These are phyloP conservation scores for Pythium folliculosum DNA, from an alignment of 352 stramenopile genomes.

Conservation along the genomic window DNA sequence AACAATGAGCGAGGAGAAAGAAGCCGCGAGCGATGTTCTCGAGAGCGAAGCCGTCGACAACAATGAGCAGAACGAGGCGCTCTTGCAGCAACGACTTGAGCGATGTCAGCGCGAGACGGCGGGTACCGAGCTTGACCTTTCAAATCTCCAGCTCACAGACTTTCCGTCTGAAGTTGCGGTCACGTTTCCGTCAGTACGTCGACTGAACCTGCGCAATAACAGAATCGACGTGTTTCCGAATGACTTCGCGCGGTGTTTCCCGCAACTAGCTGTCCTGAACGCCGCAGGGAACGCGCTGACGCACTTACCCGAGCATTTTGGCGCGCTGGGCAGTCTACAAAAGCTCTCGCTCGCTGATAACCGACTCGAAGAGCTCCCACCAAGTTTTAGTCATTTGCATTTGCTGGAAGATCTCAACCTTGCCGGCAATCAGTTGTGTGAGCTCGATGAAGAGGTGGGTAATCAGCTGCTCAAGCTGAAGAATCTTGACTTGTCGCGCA, in stretches of 20 bases:
- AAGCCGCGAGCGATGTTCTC: background rate
- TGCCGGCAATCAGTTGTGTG: constrained; percentile 40
- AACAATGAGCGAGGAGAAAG: background rate
- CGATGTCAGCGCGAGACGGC: constrained; percentile 31
- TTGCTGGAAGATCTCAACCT: constrained; percentile 49
- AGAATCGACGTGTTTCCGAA: constrained; percentile 35
- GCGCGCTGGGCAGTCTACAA: constrained; percentile 39
- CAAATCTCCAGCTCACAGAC: constrained; percentile 37
- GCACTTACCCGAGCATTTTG: constrained; percentile 37
- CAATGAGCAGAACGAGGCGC: background rate
- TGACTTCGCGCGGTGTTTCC: constrained; percentile 35
- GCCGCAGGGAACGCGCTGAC: constrained; percentile 41
- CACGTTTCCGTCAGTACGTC: constrained; percentile 42
- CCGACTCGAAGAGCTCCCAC: constrained; percentile 33
- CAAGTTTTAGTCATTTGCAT: constrained; percentile 32
- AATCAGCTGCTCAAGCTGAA: constrained; percentile 39
- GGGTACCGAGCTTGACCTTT: constrained; percentile 51
- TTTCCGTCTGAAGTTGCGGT: constrained; percentile 39
- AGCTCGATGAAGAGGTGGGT: constrained; percentile 34
- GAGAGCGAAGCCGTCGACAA: background rate
- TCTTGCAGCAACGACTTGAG: constrained; percentile 23
- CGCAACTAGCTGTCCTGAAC: constrained; percentile 47
- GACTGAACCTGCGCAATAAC: constrained; percentile 55
- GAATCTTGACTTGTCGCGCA: constrained; percentile 44
- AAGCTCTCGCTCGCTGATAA: constrained; percentile 53